Conservation (phyloP, 345 rosid genomes). For the Luvunga scandens region DNA sequence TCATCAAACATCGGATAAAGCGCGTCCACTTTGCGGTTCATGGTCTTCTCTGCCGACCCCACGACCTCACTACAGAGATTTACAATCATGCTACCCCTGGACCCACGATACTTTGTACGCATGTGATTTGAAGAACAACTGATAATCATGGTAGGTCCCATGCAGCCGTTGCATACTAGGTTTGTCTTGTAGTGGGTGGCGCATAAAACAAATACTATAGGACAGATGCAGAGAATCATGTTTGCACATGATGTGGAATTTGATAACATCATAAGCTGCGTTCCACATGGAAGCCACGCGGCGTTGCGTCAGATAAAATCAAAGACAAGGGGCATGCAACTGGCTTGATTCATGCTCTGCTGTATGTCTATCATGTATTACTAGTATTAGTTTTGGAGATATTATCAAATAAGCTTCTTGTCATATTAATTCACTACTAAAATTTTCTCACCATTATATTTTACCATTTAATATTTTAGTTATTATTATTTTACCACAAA, state of each 20-base stretch:
- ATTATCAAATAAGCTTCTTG: no score
- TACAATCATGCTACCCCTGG: background rate
- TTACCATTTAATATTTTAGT: no score
- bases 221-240: background rate
- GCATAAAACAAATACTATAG: background rate
- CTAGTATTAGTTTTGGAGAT: background rate
- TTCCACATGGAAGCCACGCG: background rate
- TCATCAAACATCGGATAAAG: background rate
- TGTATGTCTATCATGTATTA: background rate
- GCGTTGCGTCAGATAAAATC: background rate
- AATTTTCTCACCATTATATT: no score
- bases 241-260: background rate
- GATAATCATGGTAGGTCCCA: background rate
- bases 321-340: background rate
- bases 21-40: background rate
- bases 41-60: background rate
- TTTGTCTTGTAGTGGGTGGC: background rate
- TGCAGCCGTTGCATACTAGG: background rate
- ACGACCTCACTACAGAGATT: background rate
- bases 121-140: background rate
- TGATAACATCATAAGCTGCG: background rate
- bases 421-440: no score
- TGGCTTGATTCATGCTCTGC: background rate
- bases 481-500: no score
- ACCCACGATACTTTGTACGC: background rate